These are phyloP conservation scores for Leptosphaerulina australis DNA, from an alignment of 2,329 filamentous ascomycete genomes.

Conservation along the genomic window DNA sequence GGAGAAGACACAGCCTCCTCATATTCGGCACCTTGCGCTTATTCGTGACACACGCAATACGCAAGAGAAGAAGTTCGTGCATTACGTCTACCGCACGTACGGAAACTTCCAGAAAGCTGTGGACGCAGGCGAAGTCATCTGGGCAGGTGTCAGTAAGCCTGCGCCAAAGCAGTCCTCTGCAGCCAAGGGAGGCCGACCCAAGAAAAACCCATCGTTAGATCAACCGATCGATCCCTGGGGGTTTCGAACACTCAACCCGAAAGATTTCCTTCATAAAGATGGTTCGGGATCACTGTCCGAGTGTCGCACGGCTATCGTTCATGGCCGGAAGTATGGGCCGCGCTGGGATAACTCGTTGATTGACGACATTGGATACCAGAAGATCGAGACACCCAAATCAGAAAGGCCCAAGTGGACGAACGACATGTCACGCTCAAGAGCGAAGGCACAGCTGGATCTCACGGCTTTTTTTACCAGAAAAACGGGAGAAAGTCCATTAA, in stretches of 20 bases:
- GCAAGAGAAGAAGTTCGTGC: slow-evolving; percentile 50
- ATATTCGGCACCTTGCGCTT: slow-evolving; percentile 62
- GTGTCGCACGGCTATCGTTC: slow-evolving; percentile 29
- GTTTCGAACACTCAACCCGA: slow-evolving; percentile 27
- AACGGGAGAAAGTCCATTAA: neutral
- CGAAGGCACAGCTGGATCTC: neutral
- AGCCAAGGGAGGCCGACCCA: slow-evolving; percentile 25
- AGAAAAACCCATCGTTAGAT: slow-evolving; percentile 11
- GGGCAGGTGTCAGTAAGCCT: slow-evolving; percentile 58
- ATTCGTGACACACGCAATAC: slow-evolving; percentile 60
- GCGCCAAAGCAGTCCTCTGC: slow-evolving; percentile 35
- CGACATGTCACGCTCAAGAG: neutral
- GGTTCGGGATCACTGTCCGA: slow-evolving; percentile 38
- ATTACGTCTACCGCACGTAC: slow-evolving; percentile 63
- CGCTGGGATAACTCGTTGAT: slow-evolving; percentile 37
- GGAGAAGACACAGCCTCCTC: slow-evolving; percentile 63
- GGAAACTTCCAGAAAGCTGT: slow-evolving; percentile 61
- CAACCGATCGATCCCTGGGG: slow-evolving; percentile 39
- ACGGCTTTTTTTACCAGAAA: neutral
- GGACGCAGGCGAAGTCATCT: slow-evolving; percentile 55
- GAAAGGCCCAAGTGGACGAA: slow-evolving; percentile 2
- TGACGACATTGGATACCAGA: slow-evolving; percentile 33
- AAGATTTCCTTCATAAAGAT: slow-evolving; percentile 28
- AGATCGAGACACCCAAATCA: slow-evolving; percentile 11
- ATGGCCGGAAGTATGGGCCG: slow-evolving; percentile 23